Percentiles rank a stretch among this genome's conserved stretches.
Evolutionary conservation across 2,329 filamentous ascomycete genomes (phyloP).

Genomic region (Curvularia sp.): DNA sequence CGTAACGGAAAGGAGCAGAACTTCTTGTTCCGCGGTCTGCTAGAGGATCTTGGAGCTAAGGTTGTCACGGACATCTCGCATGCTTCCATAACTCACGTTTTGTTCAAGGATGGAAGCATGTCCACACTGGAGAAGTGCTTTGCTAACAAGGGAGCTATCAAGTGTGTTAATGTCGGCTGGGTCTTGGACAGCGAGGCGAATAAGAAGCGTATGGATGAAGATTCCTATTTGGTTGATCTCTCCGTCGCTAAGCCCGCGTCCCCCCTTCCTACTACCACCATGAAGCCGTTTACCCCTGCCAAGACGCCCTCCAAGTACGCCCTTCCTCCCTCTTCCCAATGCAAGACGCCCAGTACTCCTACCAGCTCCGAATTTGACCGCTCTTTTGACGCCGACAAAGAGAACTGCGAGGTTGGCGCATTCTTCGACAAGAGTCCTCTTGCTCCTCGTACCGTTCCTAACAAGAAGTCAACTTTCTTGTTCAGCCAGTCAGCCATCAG

Average conservation of each 20-base stretch:
- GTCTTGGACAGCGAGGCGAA: constrained; percentile 68
- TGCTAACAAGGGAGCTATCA: constrained; percentile 74
- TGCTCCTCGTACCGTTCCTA: constrained; percentile 48
- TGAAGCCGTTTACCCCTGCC: constrained; percentile 40
- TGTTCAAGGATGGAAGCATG: constrained; percentile 86
- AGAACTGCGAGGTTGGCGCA: constrained; percentile 48
- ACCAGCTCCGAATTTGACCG: constrained; percentile 41
- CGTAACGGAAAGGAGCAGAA: constrained; percentile 69
- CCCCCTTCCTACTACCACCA: constrained; percentile 27
- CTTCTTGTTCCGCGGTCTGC: constrained; percentile 76
- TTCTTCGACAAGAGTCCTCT: constrained; percentile 51
- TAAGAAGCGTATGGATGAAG: constrained; percentile 45
- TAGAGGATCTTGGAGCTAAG: constrained; percentile 80
- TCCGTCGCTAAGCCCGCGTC: constrained; percentile 29
- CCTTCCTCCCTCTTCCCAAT: constrained; percentile 29
- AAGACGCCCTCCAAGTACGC: constrained; percentile 42
- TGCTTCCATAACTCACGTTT: constrained; percentile 82
- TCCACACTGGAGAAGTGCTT: constrained; percentile 82
- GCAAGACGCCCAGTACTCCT: constrained; percentile 36
- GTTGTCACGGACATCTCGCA: constrained; percentile 73
- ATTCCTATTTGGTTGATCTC: constrained; percentile 42
- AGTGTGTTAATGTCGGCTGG: constrained; percentile 88
- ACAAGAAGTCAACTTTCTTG: constrained; percentile 36
- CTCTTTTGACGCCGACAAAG: constrained; percentile 39
- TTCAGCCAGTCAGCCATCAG: constrained; percentile 54